These are phyloP conservation scores for Gyrodon lividus DNA, from an alignment of 768 basidiomycete species.

Conservation along the genomic window DNA sequence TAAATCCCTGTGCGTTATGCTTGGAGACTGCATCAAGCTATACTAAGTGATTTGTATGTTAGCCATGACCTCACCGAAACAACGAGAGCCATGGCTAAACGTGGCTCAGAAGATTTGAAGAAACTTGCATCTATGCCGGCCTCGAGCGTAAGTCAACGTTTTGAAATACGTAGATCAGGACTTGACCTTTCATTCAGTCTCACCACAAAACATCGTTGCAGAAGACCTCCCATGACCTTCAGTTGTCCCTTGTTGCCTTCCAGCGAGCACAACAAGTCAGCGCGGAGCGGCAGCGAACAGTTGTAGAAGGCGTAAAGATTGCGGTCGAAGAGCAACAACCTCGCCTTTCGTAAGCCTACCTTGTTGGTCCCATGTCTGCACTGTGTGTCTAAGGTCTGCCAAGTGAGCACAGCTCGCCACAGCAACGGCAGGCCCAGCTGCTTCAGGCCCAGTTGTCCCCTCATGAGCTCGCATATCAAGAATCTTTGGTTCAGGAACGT, in stretches of 20 bases:
- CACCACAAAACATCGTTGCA: constrained; percentile 80
- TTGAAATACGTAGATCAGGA: not conserved
- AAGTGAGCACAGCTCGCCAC: constrained; percentile 43
- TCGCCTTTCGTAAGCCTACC: constrained; percentile 23
- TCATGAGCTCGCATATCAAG: constrained; percentile 93
- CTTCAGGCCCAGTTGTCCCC: constrained; percentile 78
- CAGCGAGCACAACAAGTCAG: constrained; percentile 89
- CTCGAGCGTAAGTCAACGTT: constrained; percentile 46
- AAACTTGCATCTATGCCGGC: constrained; percentile 70
- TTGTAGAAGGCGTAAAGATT: constrained; percentile 83
- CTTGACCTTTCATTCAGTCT: constrained; percentile 45
- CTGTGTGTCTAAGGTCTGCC: constrained; percentile 4
- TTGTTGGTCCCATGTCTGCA: not conserved
- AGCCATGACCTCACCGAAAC: constrained; percentile 95
- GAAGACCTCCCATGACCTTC: constrained; percentile 92
- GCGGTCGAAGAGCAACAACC: constrained; percentile 74
- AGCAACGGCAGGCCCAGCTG: constrained; percentile 67
- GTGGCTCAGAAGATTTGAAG: constrained; percentile 92
- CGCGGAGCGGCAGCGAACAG: constrained; percentile 84
- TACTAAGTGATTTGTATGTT: constrained; percentile 4
- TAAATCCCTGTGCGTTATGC: constrained; percentile 72
- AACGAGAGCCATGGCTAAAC: constrained; percentile 93
- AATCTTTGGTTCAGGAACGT: constrained; percentile 78
- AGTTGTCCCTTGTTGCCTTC: constrained; percentile 86
- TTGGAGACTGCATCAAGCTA: not conserved